phyloP scores from a whole-genome alignment of 805 yeast genomes.

The Candida easanensis region DNA sequence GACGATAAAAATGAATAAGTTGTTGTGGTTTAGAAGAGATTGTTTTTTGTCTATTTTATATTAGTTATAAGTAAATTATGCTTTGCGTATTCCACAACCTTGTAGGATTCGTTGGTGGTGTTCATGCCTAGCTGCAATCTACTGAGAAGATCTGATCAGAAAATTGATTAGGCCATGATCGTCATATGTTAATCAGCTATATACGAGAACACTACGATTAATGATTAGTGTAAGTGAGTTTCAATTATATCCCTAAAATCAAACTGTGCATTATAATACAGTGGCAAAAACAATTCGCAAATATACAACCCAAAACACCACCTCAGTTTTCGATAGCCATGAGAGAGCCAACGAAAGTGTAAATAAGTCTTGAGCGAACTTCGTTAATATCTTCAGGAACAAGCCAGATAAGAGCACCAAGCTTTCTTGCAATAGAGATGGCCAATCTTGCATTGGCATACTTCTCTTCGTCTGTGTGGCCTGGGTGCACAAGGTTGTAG shows the following conservation, averaged over 20 bases:
- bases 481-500: constrained; percentile 83
- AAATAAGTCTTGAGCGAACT: constrained; percentile 88
- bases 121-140: no score
- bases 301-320: neutral
- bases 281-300: neutral
- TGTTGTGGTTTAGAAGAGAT: neutral
- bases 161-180: no score
- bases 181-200: no score
- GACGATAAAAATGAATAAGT: neutral
- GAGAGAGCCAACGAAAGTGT: constrained; percentile 92
- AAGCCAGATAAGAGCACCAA: constrained; percentile 97
- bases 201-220: no score
- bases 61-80: no score
- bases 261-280: constrained; percentile 1
- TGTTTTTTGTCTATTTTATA: no score
- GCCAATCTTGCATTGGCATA: constrained; percentile 96
- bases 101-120: no score
- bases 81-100: no score
- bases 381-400: constrained; percentile 99
- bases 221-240: no score
- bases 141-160: no score
- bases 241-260: no score
- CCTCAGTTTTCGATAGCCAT: constrained; percentile 58
- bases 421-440: constrained; percentile 95
- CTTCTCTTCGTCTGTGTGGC: constrained; percentile 76